Evolutionary conservation across 208 protist species (phyloP).

Genomic region (Leishmania turanica): DNA sequence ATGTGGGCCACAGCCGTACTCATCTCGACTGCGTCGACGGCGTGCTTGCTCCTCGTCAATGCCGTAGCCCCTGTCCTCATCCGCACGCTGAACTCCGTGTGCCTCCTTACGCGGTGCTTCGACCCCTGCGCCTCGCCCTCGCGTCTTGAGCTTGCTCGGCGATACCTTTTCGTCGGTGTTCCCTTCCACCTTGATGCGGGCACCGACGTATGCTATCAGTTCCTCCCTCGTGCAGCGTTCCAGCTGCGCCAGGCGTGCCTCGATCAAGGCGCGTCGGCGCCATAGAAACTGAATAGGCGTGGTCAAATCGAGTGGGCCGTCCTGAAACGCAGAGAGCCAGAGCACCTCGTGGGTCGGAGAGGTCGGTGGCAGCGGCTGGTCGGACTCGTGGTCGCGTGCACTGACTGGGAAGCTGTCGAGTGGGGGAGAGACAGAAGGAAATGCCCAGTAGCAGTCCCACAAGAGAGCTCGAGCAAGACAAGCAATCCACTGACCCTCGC

Average conservation of each 20-base stretch:
- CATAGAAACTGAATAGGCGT: conserved; percentile 38
- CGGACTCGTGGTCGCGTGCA: background rate
- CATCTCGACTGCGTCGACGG: background rate
- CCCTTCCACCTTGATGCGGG: conserved; percentile 23
- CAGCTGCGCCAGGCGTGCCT: conserved; percentile 48
- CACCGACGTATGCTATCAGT: conserved; percentile 39
- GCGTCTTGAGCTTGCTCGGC: background rate
- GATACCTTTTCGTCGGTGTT: background rate
- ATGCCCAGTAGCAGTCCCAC: conserved; percentile 53
- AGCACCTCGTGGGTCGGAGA: conserved; percentile 12
- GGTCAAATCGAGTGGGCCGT: conserved; percentile 57
- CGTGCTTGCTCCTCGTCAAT: background rate
- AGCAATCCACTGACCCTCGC: conserved; percentile 78
- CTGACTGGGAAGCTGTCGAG: background rate
- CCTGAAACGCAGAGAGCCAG: conserved; percentile 77
- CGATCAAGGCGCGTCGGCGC: conserved; percentile 47
- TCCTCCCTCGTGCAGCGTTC: conserved; percentile 44
- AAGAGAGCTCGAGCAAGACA: conserved; percentile 62
- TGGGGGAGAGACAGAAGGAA: conserved; percentile 1
- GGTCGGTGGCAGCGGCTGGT: background rate
- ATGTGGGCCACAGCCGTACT: background rate
- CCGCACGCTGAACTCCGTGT: background rate
- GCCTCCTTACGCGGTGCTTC: background rate
- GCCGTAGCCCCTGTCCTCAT: background rate
- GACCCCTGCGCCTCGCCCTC: background rate